Conservation (phyloP, 495 filamentous ascomycete genomes). For the Platismatia glauca region DNA sequence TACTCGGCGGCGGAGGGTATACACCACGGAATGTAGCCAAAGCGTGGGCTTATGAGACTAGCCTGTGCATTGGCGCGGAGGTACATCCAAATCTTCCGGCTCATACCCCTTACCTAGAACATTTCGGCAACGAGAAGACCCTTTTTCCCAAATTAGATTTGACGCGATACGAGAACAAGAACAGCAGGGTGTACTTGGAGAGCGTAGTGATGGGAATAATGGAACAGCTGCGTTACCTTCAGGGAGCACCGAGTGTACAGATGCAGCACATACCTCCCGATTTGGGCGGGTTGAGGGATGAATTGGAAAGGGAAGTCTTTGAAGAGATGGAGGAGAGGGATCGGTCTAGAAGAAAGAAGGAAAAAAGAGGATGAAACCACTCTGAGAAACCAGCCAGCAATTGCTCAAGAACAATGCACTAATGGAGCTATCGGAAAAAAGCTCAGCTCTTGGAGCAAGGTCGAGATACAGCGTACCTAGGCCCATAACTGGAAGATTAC, state of each 20-base stretch:
- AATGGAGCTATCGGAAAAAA: neutral
- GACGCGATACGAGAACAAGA: constrained; percentile 64
- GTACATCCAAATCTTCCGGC: constrained; percentile 66
- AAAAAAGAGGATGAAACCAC: constrained; percentile 23
- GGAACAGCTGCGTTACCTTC: constrained; percentile 80
- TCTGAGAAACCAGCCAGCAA: neutral
- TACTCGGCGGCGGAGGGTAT: constrained; percentile 93
- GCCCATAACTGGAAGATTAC: neutral
- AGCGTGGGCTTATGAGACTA: constrained; percentile 93
- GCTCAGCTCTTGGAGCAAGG: neutral
- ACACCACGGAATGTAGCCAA: constrained; percentile 96
- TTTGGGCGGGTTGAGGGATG: constrained; percentile 61
- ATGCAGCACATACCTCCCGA: constrained; percentile 73
- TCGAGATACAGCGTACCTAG: neutral
- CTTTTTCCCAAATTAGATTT: constrained; percentile 69
- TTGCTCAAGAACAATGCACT: neutral
- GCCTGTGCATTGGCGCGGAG: constrained; percentile 72
- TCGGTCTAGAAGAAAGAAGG: constrained; percentile 43
- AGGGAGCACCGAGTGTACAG: constrained; percentile 78
- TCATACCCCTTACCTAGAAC: constrained; percentile 66
- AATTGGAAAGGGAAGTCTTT: constrained; percentile 68
- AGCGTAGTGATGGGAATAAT: constrained; percentile 63
- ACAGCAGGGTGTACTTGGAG: constrained; percentile 64
- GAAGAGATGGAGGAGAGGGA: constrained; percentile 58
- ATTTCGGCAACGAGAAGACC: constrained; percentile 69